A percentile compares a stretch with the other conserved stretches of the same genome.
These are phyloP conservation scores for Ophiognomonia clavigignenti-juglandacearum DNA, from an alignment of 2,329 filamentous ascomycete species.

Conservation along the genomic window DNA sequence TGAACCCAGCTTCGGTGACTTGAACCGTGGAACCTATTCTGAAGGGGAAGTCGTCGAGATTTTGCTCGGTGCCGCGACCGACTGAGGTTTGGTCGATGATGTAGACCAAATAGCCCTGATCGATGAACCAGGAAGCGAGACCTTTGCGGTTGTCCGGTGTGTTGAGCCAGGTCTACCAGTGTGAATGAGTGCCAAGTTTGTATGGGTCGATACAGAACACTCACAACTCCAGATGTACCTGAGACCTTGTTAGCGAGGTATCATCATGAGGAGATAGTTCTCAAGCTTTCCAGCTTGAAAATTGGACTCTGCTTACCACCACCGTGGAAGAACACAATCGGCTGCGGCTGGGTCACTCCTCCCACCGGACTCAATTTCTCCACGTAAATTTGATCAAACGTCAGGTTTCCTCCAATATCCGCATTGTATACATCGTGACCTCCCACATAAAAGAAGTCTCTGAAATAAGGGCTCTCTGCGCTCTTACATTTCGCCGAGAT, in stretches of 20 bases:
- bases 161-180: conserved; percentile 28
- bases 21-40: conserved; percentile 21
- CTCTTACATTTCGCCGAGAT: background rate
- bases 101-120: conserved; percentile 33
- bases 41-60: conserved; percentile 22
- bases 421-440: conserved; percentile 1
- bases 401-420: conserved; percentile 18
- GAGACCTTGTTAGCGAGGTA: too few relatives aligned
- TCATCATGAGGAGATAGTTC: background rate
- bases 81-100: conserved; percentile 31
- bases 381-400: conserved; percentile 25
- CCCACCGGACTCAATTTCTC: conserved; percentile 25
- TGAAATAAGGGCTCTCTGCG: background rate
- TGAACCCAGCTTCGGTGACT: conserved; percentile 22
- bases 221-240: conserved; percentile 6
- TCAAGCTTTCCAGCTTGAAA: background rate
- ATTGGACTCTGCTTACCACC: conserved; percentile 20
- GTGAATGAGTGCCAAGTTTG: too few relatives aligned
- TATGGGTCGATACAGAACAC: background rate
- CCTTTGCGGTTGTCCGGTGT: conserved; percentile 35
- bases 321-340: conserved; percentile 27
- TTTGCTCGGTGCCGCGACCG: conserved; percentile 27
- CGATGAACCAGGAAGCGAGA: conserved; percentile 37
- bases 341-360: conserved; percentile 18
- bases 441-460: conserved; percentile 1